Evolutionary conservation across 2,329 filamentous ascomycete genomes (phyloP).

Genomic region (Xylaria sp.): DNA sequence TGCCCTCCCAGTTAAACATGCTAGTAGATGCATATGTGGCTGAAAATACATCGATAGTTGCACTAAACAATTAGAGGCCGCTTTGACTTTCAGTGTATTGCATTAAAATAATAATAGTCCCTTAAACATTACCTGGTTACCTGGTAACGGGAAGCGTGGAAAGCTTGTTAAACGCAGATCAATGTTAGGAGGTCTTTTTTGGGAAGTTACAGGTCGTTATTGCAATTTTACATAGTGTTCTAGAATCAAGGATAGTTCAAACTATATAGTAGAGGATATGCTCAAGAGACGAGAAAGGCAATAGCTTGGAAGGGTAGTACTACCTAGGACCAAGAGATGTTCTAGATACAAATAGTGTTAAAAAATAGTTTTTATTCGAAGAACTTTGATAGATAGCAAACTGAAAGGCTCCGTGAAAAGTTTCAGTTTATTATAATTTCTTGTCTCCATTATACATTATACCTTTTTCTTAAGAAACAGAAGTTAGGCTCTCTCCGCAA

Average conservation of each 20-base stretch:
- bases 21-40: conserved; percentile 21
- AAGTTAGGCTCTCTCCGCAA: background rate
- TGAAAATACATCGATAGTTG: background rate
- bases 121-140: background rate
- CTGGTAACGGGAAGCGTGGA: background rate
- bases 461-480: too few species aligned
- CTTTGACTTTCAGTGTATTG: background rate
- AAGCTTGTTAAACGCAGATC: background rate
- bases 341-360: background rate
- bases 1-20: background rate
- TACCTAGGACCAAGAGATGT: background rate
- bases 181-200: background rate
- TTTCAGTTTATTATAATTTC: too few species aligned
- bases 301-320: background rate
- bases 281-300: background rate
- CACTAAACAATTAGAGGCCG: background rate
- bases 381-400: background rate
- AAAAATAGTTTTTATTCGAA: too few species aligned
- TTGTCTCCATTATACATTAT: background rate
- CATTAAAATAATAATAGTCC: background rate
- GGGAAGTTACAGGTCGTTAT: background rate
- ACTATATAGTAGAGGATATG: background rate
- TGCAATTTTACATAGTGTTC: background rate
- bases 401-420: background rate
- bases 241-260: background rate